Percentiles rank a stretch among this genome's conserved stretches.
These are phyloP conservation scores for Hymenotorrendiella dingleyae DNA, from an alignment of 2,329 filamentous ascomycete species.

Conservation along the genomic window DNA sequence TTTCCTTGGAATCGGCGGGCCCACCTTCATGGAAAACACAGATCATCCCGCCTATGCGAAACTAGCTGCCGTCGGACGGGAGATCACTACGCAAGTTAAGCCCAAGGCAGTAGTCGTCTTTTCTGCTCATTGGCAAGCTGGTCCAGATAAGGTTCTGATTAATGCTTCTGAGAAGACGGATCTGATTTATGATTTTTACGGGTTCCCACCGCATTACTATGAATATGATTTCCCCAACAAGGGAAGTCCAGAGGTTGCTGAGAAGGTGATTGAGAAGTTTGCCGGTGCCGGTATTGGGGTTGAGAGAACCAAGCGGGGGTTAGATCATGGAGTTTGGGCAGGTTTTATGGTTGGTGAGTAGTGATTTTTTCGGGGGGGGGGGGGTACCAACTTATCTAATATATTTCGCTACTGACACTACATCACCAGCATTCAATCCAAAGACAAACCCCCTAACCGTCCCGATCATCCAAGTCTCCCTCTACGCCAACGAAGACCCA, in stretches of 20 bases:
- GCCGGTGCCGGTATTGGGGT: conserved; percentile 52
- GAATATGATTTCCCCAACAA: conserved; percentile 59
- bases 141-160: conserved; percentile 50
- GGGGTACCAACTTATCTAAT: conserved; percentile 5
- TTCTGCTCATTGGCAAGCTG: conserved; percentile 70
- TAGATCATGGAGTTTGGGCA: conserved; percentile 69
- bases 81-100: conserved; percentile 65
- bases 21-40: conserved; percentile 62
- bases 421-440: conserved; percentile 15
- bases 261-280: conserved; percentile 52
- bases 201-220: conserved; percentile 66
- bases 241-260: conserved; percentile 55
- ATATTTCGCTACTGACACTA: conserved; percentile 8
- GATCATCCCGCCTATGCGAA: conserved; percentile 61
- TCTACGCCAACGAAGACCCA: conserved; percentile 60
- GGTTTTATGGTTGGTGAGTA: conserved; percentile 43
- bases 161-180: conserved; percentile 58
- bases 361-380: conserved; percentile 1
- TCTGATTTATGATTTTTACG: conserved; percentile 72
- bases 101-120: conserved; percentile 70
- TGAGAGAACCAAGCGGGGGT: conserved; percentile 54
- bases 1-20: conserved; percentile 33
- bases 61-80: conserved; percentile 58
- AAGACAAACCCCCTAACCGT: conserved; percentile 52
- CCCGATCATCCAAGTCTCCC: conserved; percentile 66